A percentile compares a stretch with the other conserved stretches of the same genome.
These are phyloP conservation scores for Nemania diffusa DNA, from an alignment of 2,329 filamentous ascomycete species.

Conservation along the genomic window DNA sequence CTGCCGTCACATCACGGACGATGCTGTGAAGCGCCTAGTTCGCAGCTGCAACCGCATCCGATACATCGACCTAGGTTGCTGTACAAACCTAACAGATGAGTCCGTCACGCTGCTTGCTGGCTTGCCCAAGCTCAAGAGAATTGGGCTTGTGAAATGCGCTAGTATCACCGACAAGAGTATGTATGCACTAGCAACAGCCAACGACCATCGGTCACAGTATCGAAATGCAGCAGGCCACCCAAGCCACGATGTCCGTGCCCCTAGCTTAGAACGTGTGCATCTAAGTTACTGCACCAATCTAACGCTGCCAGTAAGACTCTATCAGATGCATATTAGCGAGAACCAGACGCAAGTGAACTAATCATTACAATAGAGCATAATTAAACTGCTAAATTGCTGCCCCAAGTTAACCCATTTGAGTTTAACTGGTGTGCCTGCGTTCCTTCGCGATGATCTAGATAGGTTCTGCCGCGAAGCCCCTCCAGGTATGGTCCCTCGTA, in stretches of 20 bases:
- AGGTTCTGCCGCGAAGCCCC: conserved; percentile 89
- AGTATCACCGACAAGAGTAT: conserved; percentile 92
- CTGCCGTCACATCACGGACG: conserved; percentile 89
- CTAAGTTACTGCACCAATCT: conserved; percentile 93
- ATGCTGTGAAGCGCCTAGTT: conserved; percentile 85
- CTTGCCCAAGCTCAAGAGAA: conserved; percentile 91
- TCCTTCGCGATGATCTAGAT: conserved; percentile 85
- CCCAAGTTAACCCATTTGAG: conserved; percentile 93
- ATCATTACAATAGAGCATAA: conserved; percentile 75
- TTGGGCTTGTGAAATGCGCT: conserved; percentile 93
- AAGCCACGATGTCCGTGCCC: conserved; percentile 63
- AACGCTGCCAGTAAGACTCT: conserved; percentile 73
- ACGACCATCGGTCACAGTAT: conserved; percentile 61
- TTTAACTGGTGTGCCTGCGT: conserved; percentile 91
- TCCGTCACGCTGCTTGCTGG: conserved; percentile 86
- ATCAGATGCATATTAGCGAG: neutral
- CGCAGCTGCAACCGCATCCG: conserved; percentile 90
- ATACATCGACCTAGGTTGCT: conserved; percentile 98
- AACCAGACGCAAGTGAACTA: conserved; percentile 23
- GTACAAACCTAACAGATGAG: conserved; percentile 84
- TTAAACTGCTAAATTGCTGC: conserved; percentile 88
- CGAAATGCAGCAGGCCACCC: conserved; percentile 60
- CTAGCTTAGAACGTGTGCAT: conserved; percentile 90
- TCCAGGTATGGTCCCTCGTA: conserved; percentile 60
- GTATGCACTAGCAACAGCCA: conserved; percentile 79